phyloP scores from a whole-genome alignment of 768 basidiomycete species.

The Sporobolomyces roseus region DNA sequence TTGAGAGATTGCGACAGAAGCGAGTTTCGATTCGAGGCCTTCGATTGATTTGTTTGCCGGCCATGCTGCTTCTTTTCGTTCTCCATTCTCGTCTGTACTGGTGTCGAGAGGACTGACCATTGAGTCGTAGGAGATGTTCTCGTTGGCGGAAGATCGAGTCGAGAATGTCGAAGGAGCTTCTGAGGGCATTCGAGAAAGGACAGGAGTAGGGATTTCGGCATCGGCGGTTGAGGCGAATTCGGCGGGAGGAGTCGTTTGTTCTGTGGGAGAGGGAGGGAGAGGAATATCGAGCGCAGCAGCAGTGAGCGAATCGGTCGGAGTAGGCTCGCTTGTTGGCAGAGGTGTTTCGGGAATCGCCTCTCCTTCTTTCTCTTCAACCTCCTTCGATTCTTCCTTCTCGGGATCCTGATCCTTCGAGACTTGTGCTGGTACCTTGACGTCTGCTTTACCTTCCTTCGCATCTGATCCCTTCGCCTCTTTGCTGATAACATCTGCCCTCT shows the following conservation, averaged over 20 bases:
- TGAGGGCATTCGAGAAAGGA: conserved; percentile 16
- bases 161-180: conserved; percentile 13
- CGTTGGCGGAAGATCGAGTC: neutral
- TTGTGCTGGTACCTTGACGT: too few relatives aligned
- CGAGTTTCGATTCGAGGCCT: conserved; percentile 13
- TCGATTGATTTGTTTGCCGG: conserved; percentile 24
- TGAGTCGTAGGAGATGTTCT: conserved; percentile 17
- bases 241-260: neutral
- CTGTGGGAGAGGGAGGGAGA: conserved; percentile 14
- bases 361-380: neutral
- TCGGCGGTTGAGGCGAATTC: neutral
- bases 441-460: neutral
- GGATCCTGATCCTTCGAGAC: too few relatives aligned
- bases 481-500: neutral
- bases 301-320: neutral
- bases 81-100: conserved; percentile 4
- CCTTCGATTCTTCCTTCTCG: neutral
- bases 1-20: neutral
- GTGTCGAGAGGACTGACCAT: conserved; percentile 40
- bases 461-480: neutral
- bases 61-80: conserved; percentile 7
- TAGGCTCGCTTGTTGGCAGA: neutral
- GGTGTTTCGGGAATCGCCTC: neutral
- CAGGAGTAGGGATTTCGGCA: neutral
- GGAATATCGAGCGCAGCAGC: conserved; percentile 17